Percentiles rank a stretch among this genome's conserved stretches.
Evolutionary conservation across 805 yeast genomes (phyloP).

Genomic region (Candida argentea): DNA sequence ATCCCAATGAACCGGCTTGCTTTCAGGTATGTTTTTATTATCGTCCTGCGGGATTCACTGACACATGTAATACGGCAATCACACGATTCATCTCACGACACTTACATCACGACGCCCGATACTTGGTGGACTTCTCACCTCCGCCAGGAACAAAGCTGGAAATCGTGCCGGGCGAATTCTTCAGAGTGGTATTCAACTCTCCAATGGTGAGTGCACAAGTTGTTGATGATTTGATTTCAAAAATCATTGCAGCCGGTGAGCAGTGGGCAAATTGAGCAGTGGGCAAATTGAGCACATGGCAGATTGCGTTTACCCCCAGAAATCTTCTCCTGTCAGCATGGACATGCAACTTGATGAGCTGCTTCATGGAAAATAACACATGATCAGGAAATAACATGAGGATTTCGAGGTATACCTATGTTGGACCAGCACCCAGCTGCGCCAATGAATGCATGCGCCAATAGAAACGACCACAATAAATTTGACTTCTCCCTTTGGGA

Average conservation of each 20-base stretch:
- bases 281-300: background rate
- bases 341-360: no score
- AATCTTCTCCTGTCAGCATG: no score
- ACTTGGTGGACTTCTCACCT: conserved; percentile 73
- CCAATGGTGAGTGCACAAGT: conserved; percentile 37
- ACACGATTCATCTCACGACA: conserved; percentile 55
- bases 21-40: conserved; percentile 78
- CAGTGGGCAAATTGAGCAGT: no score
- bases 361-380: no score
- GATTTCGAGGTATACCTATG: no score
- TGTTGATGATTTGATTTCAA: conserved; percentile 25
- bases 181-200: conserved; percentile 74
- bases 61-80: conserved; percentile 29
- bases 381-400: no score
- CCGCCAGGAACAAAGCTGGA: conserved; percentile 36
- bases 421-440: no score
- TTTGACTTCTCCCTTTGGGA: no score
- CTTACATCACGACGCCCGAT: conserved; percentile 54
- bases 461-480: no score
- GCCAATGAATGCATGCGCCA: no score
- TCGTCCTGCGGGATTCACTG: conserved; percentile 29
- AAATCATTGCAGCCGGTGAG: conserved; percentile 12
- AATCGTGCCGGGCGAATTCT: conserved; percentile 54
- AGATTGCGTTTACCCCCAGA: no score
- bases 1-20: conserved; percentile 45